Base-by-base conservation (phyloP, 1,139 yeast species). In the Debaryomyces coudertii region DNA sequence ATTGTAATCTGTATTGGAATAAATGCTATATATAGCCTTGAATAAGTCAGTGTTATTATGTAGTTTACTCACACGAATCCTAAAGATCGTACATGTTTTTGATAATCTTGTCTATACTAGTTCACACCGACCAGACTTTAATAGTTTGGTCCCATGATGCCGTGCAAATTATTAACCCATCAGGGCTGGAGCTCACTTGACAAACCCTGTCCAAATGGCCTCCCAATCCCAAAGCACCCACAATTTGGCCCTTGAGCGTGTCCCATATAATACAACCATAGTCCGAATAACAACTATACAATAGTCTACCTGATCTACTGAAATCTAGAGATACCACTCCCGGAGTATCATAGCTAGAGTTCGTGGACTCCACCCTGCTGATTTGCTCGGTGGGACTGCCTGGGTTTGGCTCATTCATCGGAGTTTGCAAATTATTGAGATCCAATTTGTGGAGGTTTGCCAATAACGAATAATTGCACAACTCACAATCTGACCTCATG, bases 211-310 rank as follows among this genome's bases (percentile, higher is more conserved):
- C 82, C 23, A 71, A 63, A 55, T 86, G 93, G 4, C 84, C 85
- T 30, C 73, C 78, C 37, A 62, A 61, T 2, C 77, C 78, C 34
- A 74, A 54, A 12, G 79, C 71, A 1, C 90, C 92, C 4, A 89
- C 79, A 27, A 86, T 69, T 48, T 80, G 82, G 14, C 82, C 83
- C 50, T 80, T 82, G 30, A 90, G 68, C 2, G 82, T 71, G 60
- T 90, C 98, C 95, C 96, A 88, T 2, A 87, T 76, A 22, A 86
- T 69, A 54, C 93, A 83, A 1, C 88, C 85, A 40, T 80, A 78
- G 49, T 89, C 95, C 0, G 90, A 82, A 63, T 88, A 88, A 46
- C 95, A 86, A 1, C 85, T 76, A 61, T 85, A 86, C 66, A 90
- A 68, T 23, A 90, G 64, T 42, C 97, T 66, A 0, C 97, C 96